A percentile compares a stretch with the other conserved stretches of the same genome.
Evolutionary conservation across 768 basidiomycete genomes (phyloP).

Genomic region (Auricularia cornea): DNA sequence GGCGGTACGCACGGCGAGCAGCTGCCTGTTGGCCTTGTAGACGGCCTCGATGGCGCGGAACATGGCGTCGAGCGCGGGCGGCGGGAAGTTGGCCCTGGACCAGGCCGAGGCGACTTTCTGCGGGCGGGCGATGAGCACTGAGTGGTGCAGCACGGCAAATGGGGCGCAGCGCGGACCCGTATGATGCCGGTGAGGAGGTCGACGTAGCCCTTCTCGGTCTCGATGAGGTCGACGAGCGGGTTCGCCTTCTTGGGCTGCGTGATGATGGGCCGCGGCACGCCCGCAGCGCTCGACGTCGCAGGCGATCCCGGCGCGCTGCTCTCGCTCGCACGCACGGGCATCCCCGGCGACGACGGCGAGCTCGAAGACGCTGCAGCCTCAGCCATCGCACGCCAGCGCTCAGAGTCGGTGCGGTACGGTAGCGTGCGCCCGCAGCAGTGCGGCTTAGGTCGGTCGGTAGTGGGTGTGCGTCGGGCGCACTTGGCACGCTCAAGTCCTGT

Average conservation of each 20-base stretch:
- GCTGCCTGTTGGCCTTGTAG: conserved; percentile 81
- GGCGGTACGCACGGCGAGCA: conserved; percentile 53
- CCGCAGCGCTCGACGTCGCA: not conserved
- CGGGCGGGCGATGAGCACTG: conserved; percentile 3
- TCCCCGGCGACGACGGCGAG: not conserved
- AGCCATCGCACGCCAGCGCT: not conserved
- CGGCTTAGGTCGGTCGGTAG: too few relatives aligned
- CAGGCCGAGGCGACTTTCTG: conserved; percentile 98
- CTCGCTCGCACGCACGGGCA: not conserved
- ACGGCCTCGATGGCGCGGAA: conserved; percentile 89
- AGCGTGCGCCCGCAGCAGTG: too few relatives aligned
- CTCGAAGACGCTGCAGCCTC: not conserved
- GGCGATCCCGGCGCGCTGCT: not conserved
- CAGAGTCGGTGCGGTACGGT: too few relatives aligned
- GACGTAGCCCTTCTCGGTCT: conserved; percentile 89
- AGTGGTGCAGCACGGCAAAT: too few relatives aligned
- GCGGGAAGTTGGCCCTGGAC: conserved; percentile 92
- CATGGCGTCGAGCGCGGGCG: conserved; percentile 84
- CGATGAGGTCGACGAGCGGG: conserved; percentile 85
- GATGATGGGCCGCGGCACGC: not conserved
- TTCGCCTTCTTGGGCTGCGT: conserved; percentile 50
- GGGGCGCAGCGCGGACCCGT: conserved; percentile 41
- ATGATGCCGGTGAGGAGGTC: conserved; percentile 86
- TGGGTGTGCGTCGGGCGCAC: too few relatives aligned
- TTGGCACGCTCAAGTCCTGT: too few relatives aligned